These are phyloP conservation scores for Wallacemonas sp. DNA, from an alignment of 208 protist species.

Conservation along the genomic window DNA sequence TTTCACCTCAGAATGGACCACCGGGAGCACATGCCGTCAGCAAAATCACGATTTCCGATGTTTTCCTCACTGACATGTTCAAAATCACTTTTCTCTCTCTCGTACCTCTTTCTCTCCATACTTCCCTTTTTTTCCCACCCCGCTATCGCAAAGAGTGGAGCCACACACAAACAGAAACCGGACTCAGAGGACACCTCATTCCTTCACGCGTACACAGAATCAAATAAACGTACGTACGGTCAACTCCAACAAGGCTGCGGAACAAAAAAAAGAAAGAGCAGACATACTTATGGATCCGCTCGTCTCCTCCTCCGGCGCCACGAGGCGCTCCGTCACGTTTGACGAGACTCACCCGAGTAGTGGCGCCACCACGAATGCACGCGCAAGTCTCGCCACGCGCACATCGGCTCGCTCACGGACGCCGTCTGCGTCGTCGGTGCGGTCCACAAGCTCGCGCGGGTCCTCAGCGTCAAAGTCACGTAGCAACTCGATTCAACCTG, in stretches of 20 bases:
- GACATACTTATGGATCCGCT: no score
- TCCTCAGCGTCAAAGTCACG: neutral
- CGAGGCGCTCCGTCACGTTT: slow-evolving; percentile 8
- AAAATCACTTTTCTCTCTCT: no score
- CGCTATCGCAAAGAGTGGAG: no score
- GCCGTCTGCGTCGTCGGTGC: neutral
- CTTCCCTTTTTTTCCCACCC: no score
- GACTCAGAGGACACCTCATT: no score
- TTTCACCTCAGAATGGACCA: no score
- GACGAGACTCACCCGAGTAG: neutral
- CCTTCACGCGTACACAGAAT: neutral
- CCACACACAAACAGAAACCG: neutral
- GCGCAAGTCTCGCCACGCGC: neutral
- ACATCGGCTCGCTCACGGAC: neutral
- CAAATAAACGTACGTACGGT: neutral
- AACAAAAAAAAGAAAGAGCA: neutral
- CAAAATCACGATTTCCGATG: no score
- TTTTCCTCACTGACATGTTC: no score
- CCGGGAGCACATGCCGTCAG: no score
- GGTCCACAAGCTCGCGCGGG: neutral
- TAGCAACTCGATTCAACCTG: no score
- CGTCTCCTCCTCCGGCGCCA: neutral
- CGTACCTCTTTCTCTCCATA: no score
- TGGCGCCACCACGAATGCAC: no score
- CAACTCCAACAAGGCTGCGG: neutral